Percentiles rank a stretch among this genome's conserved stretches.
phyloP scores from a whole-genome alignment of 257 asterid species.

The Nicotiana attenuata region DNA sequence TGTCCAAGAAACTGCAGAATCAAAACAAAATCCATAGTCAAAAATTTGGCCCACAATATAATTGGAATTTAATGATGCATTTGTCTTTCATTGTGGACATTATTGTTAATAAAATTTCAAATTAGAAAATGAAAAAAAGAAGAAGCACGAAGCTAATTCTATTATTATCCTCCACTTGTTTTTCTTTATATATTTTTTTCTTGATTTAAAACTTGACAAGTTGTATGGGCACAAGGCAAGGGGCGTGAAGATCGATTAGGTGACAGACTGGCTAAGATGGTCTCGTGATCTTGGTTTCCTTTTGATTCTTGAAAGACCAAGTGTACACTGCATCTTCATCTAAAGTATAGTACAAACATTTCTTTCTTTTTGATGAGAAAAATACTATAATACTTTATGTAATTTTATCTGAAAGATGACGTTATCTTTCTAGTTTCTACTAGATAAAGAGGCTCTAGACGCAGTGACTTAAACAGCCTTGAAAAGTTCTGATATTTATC shows the following conservation, averaged over 20 bases:
- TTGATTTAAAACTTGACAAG: background rate
- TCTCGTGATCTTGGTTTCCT: slow-evolving; percentile 17
- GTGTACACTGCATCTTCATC: background rate
- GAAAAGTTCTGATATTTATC: background rate
- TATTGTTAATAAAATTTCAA: background rate
- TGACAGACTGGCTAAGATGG: slow-evolving; percentile 4
- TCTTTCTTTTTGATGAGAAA: background rate
- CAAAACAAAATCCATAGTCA: background rate
- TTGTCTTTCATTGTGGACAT: background rate
- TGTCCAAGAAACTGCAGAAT: slow-evolving; percentile 47
- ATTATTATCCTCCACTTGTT: background rate
- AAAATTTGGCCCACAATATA: background rate
- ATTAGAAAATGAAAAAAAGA: background rate
- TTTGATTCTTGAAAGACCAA: background rate
- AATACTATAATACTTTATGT: background rate
- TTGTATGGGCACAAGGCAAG: background rate
- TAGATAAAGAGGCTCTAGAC: background rate
- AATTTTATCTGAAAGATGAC: background rate
- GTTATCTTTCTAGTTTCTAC: background rate
- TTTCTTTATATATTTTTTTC: background rate
- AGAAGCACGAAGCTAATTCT: background rate
- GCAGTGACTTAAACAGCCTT: background rate
- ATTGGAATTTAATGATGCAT: background rate
- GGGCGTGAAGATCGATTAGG: slow-evolving; percentile 16
- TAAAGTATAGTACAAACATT: background rate